Evolutionary conservation across 2,329 filamentous ascomycete species (phyloP), one percentile per base, ranked within the genome.

Genomic region (Aspergillus tanneri): DNA sequence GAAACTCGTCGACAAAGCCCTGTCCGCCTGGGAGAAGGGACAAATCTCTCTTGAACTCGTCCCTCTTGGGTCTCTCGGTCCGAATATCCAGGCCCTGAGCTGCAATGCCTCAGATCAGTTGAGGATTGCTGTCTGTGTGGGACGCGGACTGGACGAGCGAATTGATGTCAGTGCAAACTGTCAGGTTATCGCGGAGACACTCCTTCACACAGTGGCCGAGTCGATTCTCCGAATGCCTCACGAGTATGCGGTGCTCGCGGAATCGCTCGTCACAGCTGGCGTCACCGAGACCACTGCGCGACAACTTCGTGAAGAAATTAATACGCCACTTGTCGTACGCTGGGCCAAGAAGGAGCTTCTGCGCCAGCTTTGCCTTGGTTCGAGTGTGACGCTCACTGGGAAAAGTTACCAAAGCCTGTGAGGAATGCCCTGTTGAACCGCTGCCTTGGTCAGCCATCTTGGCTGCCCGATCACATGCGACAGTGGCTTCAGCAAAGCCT

Each of bases 371-470:
- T 77, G 75, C 40, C 60, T 81, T 19, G 76, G 0, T 70, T 77
- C 23, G 70, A 79, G 32, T 70, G 69, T 39, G 77, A 81, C 44
- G 70, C 68, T 8, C 67, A 77, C 23, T 81, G 78, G 78, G 77
- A 81, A 28, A 63, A 58, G 19, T 61, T 81, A 9, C 75, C 77
- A 3, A 58, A 68, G 12, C 65, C 72, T 6, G 71, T 80, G 46
- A 69, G 78, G 36, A 61, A 64, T n/a, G 58, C 75, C 5, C 64
- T 80, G 16, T 59, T 80, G 2, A 63, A 67, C 39, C 70, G 77
- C 46, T 78, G 74, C 49, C 59, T 73, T 16, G 76, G 76, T 5
- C 65, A 70, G 22, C 63, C 67, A 7, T 69, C 66, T 37, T 57
- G 62, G 18, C 61, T 77, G n/a, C 68, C 71, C 0, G 68, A 70